These are phyloP conservation scores for Exophiala phaeomuriformis DNA, from an alignment of 2,329 filamentous ascomycete species.

Conservation along the genomic window DNA sequence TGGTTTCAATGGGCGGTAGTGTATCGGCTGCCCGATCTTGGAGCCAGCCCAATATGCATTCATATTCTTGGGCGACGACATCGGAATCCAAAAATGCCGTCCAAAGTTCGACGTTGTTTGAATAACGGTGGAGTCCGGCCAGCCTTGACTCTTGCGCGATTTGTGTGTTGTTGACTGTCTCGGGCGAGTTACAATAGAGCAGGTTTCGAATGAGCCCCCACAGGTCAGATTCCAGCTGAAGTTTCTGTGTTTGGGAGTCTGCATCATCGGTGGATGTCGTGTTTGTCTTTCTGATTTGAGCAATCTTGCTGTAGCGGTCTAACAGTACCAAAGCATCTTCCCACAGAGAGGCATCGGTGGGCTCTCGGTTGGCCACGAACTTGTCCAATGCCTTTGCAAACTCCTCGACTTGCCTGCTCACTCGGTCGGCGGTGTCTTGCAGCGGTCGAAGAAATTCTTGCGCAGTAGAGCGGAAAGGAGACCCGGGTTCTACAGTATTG, in stretches of 20 bases:
- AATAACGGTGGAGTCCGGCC: slow-evolving; percentile 48
- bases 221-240: slow-evolving; percentile 78
- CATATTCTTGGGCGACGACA: slow-evolving; percentile 66
- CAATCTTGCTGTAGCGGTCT: slow-evolving; percentile 54
- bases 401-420: slow-evolving; percentile 74
- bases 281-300: slow-evolving; percentile 37
- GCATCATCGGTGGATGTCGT: slow-evolving; percentile 21
- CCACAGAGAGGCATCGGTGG: slow-evolving; percentile 36
- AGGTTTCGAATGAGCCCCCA: slow-evolving; percentile 60
- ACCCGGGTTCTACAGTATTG: slow-evolving; percentile 19
- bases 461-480: slow-evolving; percentile 29
- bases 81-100: slow-evolving; percentile 68
- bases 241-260: slow-evolving; percentile 48
- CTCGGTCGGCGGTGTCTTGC: slow-evolving; percentile 58
- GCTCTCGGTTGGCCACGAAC: slow-evolving; percentile 47
- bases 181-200: slow-evolving; percentile 63
- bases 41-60: slow-evolving; percentile 76
- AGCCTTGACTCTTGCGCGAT: slow-evolving; percentile 37
- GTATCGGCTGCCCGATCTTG: slow-evolving; percentile 62
- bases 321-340: slow-evolving; percentile 62
- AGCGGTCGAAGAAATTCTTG: slow-evolving; percentile 52
- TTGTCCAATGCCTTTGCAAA: slow-evolving; percentile 79
- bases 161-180: slow-evolving; percentile 36
- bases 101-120: slow-evolving; percentile 57
- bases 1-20: slow-evolving; percentile 61